Percentiles rank a stretch among this genome's conserved stretches.
phyloP scores from a whole-genome alignment of 202 grass and related monocot species.

The Eragrostis tef region DNA sequence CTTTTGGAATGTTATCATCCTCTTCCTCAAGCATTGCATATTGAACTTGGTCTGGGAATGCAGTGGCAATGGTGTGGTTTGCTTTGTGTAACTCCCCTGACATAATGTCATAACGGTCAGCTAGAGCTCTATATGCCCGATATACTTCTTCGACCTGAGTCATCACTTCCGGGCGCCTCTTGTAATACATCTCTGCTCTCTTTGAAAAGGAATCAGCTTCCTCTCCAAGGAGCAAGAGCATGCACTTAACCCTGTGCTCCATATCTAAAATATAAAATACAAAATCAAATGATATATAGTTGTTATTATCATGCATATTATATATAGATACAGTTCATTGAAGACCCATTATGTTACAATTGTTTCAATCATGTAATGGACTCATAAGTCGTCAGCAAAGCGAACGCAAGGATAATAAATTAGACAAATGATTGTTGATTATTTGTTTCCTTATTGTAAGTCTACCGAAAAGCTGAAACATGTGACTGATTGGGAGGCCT shows the following conservation, averaged over 20 bases:
- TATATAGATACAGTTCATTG: neutral
- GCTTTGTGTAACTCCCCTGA: conserved; percentile 95
- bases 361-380: neutral
- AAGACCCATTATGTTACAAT: neutral
- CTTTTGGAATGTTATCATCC: conserved; percentile 89
- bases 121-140: conserved; percentile 69
- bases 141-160: conserved; percentile 90
- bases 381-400: no score
- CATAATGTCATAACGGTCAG: conserved; percentile 88
- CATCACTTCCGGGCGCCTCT: conserved; percentile 83
- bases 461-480: no score
- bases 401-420: no score
- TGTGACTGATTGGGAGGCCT: neutral
- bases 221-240: conserved; percentile 86
- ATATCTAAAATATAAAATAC: conserved; percentile 61
- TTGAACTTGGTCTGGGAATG: conserved; percentile 94
- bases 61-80: conserved; percentile 94
- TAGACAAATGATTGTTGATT: no score
- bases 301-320: neutral
- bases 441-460: no score
- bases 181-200: conserved; percentile 97
- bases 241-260: conserved; percentile 81
- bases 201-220: conserved; percentile 93
- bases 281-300: neutral
- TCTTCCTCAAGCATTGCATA: conserved; percentile 90